Evolutionary conservation across 2,329 filamentous ascomycete species (phyloP).

Genomic region (Aspergillus floridensis): DNA sequence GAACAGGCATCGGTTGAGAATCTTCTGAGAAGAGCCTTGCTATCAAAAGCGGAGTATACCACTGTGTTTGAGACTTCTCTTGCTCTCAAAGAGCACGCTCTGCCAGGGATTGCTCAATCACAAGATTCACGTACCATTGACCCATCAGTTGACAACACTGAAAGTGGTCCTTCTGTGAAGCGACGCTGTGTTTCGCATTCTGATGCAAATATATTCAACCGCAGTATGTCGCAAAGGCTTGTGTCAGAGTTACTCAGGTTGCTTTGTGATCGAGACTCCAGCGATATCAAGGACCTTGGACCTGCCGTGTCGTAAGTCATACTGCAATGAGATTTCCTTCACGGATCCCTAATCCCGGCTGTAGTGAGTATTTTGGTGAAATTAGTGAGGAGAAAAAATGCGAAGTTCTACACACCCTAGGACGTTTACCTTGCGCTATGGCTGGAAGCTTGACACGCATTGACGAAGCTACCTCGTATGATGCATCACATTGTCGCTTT

Average conservation of each 20-base stretch:
- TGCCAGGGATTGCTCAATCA: background rate
- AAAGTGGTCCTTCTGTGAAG: constrained; percentile 32
- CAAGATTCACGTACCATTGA: constrained; percentile 11
- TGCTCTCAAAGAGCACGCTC: background rate
- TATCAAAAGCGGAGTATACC: background rate
- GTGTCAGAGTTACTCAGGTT: constrained; percentile 31
- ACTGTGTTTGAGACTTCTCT: background rate
- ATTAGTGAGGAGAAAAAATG: constrained; percentile 53
- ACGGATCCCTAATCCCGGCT: constrained; percentile 9
- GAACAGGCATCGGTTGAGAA: constrained; percentile 24
- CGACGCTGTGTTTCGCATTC: constrained; percentile 33
- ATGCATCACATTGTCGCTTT: constrained; percentile 32
- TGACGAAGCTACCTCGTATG: constrained; percentile 22
- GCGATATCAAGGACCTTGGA: constrained; percentile 42
- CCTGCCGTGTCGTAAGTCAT: constrained; percentile 50
- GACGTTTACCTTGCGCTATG: constrained; percentile 57
- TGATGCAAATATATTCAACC: constrained; percentile 35
- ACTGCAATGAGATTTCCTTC: background rate
- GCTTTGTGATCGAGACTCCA: constrained; percentile 34
- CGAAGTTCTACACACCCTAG: constrained; percentile 54
- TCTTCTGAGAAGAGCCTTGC: background rate
- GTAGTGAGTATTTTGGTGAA: constrained; percentile 44
- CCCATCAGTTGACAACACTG: constrained; percentile 14
- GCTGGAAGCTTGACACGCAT: constrained; percentile 46
- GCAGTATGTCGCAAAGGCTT: constrained; percentile 31